phyloP scores from a whole-genome alignment of 495 filamentous ascomycete genomes.

The Lepidopterella palustris region DNA sequence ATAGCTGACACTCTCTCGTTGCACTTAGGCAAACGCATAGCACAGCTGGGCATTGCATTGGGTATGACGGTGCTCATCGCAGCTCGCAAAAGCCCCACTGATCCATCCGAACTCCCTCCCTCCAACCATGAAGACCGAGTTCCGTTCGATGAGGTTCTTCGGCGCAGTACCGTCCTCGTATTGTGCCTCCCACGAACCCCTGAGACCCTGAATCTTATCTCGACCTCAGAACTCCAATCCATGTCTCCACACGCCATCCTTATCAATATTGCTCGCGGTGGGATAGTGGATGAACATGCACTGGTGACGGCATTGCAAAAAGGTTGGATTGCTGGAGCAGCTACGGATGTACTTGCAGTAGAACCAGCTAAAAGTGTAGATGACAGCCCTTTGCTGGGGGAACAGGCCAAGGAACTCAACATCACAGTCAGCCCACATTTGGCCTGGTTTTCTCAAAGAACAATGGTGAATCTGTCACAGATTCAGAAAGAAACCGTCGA shows the following conservation, averaged over 20 bases:
- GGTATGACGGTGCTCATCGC: conserved; percentile 51
- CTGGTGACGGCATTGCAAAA: conserved; percentile 44
- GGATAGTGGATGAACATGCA: conserved; percentile 50
- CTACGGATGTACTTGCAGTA: conserved; percentile 47
- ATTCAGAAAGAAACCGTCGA: conserved; percentile 21
- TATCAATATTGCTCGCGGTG: conserved; percentile 52
- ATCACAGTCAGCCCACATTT: conserved; percentile 31
- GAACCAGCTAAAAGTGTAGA: conserved; percentile 44
- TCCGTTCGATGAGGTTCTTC: conserved; percentile 44
- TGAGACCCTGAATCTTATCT: conserved; percentile 44
- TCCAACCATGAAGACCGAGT: conserved; percentile 32
- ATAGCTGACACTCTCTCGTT: background rate
- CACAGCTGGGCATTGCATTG: conserved; percentile 31
- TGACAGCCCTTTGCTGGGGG: conserved; percentile 24
- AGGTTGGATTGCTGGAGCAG: conserved; percentile 45
- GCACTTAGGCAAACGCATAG: conserved; percentile 23
- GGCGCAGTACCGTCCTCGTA: conserved; percentile 44
- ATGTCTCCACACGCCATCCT: conserved; percentile 47
- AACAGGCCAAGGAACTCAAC: conserved; percentile 26
- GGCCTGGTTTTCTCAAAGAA: conserved; percentile 32
- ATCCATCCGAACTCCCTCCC: conserved; percentile 13
- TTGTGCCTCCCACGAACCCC: conserved; percentile 42
- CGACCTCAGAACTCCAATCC: conserved; percentile 40
- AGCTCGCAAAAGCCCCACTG: conserved; percentile 40
- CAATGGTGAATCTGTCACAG: conserved; percentile 15